Evolutionary conservation across 2,329 filamentous ascomycete genomes (phyloP).

Genomic region (Phyllosticta ampelicida): DNA sequence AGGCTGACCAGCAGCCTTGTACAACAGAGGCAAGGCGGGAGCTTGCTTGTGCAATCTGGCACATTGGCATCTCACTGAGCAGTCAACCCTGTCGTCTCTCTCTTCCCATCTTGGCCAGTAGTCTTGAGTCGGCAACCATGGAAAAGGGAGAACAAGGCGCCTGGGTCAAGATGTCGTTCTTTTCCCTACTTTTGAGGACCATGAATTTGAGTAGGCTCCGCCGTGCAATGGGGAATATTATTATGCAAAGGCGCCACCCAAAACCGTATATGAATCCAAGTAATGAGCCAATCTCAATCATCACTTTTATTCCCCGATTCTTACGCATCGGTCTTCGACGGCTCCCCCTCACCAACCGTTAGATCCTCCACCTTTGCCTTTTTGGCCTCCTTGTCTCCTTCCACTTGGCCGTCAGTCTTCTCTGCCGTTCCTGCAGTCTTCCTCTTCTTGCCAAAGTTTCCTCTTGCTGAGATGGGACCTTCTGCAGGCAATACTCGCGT

Average conservation of each 20-base stretch:
- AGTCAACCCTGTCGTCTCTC: too few relatives aligned
- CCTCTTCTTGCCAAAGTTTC: slow-evolving; percentile 59
- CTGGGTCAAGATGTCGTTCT: too few relatives aligned
- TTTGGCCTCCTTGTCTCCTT: slow-evolving; percentile 16
- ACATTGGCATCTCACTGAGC: too few relatives aligned
- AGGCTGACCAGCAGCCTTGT: too few relatives aligned
- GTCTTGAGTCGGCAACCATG: too few relatives aligned
- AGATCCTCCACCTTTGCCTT: slow-evolving; percentile 21
- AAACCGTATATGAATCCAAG: not conserved
- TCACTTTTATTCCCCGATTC: not conserved
- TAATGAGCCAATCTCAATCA: not conserved
- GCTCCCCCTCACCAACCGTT: not conserved
- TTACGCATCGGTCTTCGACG: not conserved
- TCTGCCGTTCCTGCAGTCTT: slow-evolving; percentile 32
- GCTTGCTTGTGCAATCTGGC: too few relatives aligned
- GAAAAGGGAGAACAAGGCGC: too few relatives aligned
- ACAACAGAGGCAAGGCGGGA: too few relatives aligned
- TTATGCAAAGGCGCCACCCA: not conserved
- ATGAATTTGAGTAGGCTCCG: not conserved
- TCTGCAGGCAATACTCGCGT: slow-evolving; percentile 70
- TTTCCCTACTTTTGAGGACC: too few relatives aligned
- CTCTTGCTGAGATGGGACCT: slow-evolving; percentile 71
- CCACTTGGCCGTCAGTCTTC: slow-evolving; percentile 11
- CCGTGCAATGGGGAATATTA: not conserved
- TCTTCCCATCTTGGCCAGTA: too few relatives aligned